Evolutionary conservation across 179 eudicot genomes (phyloP).

Genomic region (Vitellaria paradoxa): DNA sequence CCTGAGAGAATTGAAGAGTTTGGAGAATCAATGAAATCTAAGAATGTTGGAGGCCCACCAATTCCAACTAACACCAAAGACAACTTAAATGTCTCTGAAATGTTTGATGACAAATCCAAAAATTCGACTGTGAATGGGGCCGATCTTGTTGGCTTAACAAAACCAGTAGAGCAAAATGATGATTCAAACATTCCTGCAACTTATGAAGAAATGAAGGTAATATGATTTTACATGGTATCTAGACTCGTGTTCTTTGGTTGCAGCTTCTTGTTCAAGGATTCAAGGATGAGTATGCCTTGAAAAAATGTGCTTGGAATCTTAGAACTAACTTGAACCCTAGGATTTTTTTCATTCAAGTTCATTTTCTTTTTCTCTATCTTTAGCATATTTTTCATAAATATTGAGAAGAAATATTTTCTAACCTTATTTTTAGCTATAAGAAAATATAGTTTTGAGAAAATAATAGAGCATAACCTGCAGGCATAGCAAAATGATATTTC

Average conservation of each 20-base stretch:
- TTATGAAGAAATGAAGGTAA: constrained; percentile 12
- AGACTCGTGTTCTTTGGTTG: not conserved
- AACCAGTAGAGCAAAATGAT: not conserved
- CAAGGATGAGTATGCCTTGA: not conserved
- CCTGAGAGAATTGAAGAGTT: not conserved
- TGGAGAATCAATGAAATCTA: not conserved
- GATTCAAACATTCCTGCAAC: not conserved
- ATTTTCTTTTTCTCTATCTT: no score
- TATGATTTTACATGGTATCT: not conserved
- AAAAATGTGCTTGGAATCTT: not conserved
- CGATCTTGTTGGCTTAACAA: not conserved
- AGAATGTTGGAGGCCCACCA: not conserved
- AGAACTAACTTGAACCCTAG: not conserved
- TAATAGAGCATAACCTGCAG: no score
- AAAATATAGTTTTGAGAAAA: no score
- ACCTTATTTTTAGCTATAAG: no score
- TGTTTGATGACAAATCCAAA: constrained; percentile 5
- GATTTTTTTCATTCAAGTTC: not conserved
- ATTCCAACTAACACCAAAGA: not conserved
- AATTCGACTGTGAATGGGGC: not conserved
- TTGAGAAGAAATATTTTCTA: no score
- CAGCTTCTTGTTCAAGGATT: not conserved
- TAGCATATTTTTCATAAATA: no score
- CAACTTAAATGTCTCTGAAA: constrained; percentile 13
- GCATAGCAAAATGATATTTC: no score